Conservation (phyloP, 2,329 filamentous ascomycete genomes). For the Rhytidhysteron rufulum region DNA sequence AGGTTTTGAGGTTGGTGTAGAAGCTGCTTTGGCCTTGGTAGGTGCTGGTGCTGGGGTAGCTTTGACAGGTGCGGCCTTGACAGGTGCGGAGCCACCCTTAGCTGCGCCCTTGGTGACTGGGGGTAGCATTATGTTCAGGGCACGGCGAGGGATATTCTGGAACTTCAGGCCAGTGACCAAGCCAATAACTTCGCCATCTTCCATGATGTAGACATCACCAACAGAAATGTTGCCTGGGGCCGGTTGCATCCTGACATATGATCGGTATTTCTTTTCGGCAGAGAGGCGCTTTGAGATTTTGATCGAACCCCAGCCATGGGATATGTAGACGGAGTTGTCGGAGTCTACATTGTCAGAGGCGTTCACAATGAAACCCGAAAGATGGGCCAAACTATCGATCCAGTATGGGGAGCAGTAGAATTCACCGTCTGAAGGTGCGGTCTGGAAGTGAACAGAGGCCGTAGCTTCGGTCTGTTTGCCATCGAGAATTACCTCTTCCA, state of each 20-base stretch:
- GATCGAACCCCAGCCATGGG: slow-evolving; percentile 60
- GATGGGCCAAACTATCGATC: slow-evolving; percentile 56
- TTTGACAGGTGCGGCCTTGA: slow-evolving; percentile 32
- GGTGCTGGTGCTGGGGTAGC: slow-evolving; percentile 33
- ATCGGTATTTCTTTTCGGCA: slow-evolving; percentile 52
- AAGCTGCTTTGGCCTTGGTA: slow-evolving; percentile 27
- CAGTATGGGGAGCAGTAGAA: slow-evolving; percentile 58
- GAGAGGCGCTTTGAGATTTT: slow-evolving; percentile 53
- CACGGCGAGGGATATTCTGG: slow-evolving; percentile 62
- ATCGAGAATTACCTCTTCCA: slow-evolving; percentile 57
- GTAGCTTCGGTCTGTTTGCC: slow-evolving; percentile 54
- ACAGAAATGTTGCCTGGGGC: slow-evolving; percentile 53
- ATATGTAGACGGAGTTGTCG: slow-evolving; percentile 58
- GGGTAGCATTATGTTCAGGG: slow-evolving; percentile 64
- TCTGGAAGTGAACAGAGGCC: slow-evolving; percentile 52
- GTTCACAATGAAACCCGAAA: slow-evolving; percentile 59
- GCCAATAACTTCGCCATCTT: slow-evolving; percentile 56
- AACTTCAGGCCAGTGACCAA: slow-evolving; percentile 62
- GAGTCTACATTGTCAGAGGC: slow-evolving; percentile 57
- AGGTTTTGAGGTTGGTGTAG: slow-evolving; percentile 48
- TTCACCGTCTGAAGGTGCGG: slow-evolving; percentile 50
- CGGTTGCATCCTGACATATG: slow-evolving; percentile 61
- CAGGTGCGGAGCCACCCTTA: slow-evolving; percentile 31
- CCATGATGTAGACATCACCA: slow-evolving; percentile 59
- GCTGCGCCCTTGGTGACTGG: slow-evolving; percentile 49